Evolutionary conservation across 2,329 filamentous ascomycete genomes (phyloP), one percentile per base, ranked within the genome.

Genomic region (Paraphaeosphaeria sporulosa): DNA sequence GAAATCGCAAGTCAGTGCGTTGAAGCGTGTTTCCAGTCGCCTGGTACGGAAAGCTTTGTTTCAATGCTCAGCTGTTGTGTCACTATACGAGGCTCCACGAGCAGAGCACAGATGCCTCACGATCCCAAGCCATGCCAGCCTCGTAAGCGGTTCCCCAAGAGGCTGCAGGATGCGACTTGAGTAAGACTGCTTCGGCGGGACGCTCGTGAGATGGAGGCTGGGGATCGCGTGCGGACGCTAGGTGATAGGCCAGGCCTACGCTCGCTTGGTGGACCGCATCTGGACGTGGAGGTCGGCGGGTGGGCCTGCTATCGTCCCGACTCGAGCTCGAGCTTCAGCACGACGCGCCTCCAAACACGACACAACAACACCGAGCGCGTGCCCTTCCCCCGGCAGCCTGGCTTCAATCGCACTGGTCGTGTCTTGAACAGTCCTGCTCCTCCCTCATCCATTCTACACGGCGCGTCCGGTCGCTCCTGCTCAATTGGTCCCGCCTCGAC

Each of bases 401-500:
- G 23, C 15, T 30, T 17, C 25, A 21, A 21, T 54, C 25, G 17
- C 15, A 43, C 23, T 32, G 15, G 9, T 43, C 38, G n/a, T 36
- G 17, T 9, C n/a, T 44, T 6, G 12, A 13, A 21, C 10, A 6
- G 4, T 4, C 23, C 25, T 15, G 15, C 17, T 43, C 38, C 21
- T 43, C 12, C 51, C n/a, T 32, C 15, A 13, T 13, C 10, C 38
- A 43, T 32, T 8, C 7, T 21, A 6, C 5, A 12, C 12, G 13
- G 36, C 51, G 38, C 51, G 51, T 44, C 17, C n/a, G 17, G 21
- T 25, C 38, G 25, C 25, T 32, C 51, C 17, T 44, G 36, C 38
- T 12, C 15, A 38, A 47, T 40, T 55, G 30, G 40, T 55, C 21
- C 23, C 52, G 43, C 36, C 42, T 32, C 52, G 54, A 64, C 60